Evolutionary conservation across 1,139 yeast species (phyloP).

Genomic region (Meyerozyma smithsonii): DNA sequence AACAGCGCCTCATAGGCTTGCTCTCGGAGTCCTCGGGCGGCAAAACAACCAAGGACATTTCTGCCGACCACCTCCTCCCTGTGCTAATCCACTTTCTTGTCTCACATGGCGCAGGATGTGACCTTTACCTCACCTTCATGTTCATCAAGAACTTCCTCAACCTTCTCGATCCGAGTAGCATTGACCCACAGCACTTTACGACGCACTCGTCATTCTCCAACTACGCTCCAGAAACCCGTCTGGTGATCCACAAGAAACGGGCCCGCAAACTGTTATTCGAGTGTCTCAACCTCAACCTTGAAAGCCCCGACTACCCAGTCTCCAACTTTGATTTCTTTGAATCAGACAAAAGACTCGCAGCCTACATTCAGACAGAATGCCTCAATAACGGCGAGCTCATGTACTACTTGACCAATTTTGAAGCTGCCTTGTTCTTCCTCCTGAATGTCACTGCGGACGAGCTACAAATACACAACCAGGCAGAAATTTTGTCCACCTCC

Average conservation of each 20-base stretch:
- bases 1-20: conserved; percentile 25
- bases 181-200: conserved; percentile 17
- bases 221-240: conserved; percentile 15
- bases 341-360: conserved; percentile 28
- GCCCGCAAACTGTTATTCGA: conserved; percentile 20
- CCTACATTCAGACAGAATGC: conserved; percentile 23
- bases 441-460: conserved; percentile 35
- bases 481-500: neutral
- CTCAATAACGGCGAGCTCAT: conserved; percentile 37
- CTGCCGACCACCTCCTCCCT: conserved; percentile 39
- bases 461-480: conserved; percentile 13
- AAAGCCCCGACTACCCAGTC: conserved; percentile 6
- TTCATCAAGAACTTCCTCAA: conserved; percentile 36
- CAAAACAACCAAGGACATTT: conserved; percentile 19
- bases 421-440: conserved; percentile 37
- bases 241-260: conserved; percentile 3
- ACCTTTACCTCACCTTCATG: conserved; percentile 33
- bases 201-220: conserved; percentile 12
- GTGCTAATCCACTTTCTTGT: conserved; percentile 34
- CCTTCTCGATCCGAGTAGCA: conserved; percentile 28
- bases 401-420: conserved; percentile 41
- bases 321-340: conserved; percentile 21
- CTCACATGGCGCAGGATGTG: conserved; percentile 19
- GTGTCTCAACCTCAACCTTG: conserved; percentile 26
- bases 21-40: conserved; percentile 17